Conservation (phyloP, 192 early-diverging fungal genomes). For the Backusella liffmaniae region DNA sequence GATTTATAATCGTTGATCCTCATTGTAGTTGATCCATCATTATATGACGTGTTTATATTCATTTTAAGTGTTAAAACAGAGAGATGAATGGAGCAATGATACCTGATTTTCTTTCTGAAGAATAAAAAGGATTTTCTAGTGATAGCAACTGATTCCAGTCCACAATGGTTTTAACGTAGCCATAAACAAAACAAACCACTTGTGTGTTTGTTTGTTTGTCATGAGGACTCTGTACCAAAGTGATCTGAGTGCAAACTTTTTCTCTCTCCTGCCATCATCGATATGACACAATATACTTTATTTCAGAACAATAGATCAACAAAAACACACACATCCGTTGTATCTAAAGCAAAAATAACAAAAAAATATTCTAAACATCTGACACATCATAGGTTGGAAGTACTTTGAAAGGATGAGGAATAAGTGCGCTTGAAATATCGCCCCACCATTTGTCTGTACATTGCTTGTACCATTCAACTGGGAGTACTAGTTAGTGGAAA, state of each 20-base stretch:
- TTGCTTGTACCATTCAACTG: conserved; percentile 59
- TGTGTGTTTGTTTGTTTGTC: too few species aligned
- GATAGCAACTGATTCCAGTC: too few species aligned
- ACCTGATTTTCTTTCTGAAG: too few species aligned
- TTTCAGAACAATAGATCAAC: neutral
- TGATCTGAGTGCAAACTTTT: neutral
- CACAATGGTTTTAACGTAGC: too few species aligned
- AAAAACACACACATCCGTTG: neutral
- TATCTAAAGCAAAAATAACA: neutral
- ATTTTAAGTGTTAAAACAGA: too few species aligned
- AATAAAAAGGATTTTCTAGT: too few species aligned
- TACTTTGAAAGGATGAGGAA: conserved; percentile 55
- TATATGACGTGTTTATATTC: too few species aligned
- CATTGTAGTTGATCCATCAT: neutral
- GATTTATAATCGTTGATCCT: neutral
- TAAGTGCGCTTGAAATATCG: conserved; percentile 57
- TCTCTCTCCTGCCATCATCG: neutral
- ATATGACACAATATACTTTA: neutral
- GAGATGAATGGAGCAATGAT: too few species aligned
- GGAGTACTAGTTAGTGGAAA: neutral
- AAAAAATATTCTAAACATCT: neutral
- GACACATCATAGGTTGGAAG: conserved; percentile 25
- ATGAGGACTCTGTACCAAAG: too few species aligned
- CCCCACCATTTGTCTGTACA: conserved; percentile 58
- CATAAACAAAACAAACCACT: too few species aligned